Base-by-base conservation (phyloP, 2,329 filamentous ascomycete genomes). In the Teratosphaeriaceae sp. region DNA sequence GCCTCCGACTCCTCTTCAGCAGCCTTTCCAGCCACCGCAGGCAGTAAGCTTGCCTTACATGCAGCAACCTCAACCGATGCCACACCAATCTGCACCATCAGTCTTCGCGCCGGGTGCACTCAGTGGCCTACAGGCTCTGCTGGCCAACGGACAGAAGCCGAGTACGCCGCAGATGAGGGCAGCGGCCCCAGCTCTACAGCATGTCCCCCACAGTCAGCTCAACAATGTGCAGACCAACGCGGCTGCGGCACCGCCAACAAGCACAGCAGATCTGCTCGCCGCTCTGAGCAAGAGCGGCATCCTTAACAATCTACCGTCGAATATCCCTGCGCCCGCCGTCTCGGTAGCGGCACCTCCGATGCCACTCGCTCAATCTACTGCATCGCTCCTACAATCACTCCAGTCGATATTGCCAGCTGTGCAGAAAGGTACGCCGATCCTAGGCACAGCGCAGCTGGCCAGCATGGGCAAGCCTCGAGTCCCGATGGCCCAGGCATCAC, bases 151-250 rank as follows among this genome's bases (percentile, higher is more conserved):
- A 11, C 58, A 58, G 19, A 63, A 63, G 42, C 61, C 60, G 13
- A 61, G 58, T 46, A 65, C 62, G 26, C 62, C 61, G 21, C 60
- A 62, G 23, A 53, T 65, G 31, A 58, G 58, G 2, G 52, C 57
- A 19, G 60, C 60, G 2, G 49, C 56, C 23, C 59, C 59, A 9
- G 54, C 50, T 7, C 47, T 63, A 9, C 56, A 56, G 20, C 52
- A 56, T 43, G 54, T 55, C 3, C 48, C 47, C 36, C 55, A 62
- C 46, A 50, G 56, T 22, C 58, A 62, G 43, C 49, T 62, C 9
- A 51, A 56, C 41, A 50, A 51, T 15, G 46, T 62, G 3, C 58
- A 61, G 35, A 55, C 51, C 40, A 56, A 59, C 30, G 30, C 50
- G 3, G 49, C 52, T 11, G 49, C 54, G 8, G 48, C 56, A 27